These are phyloP conservation scores for Zymoseptoria crescenta DNA, from an alignment of 2,329 filamentous ascomycete species.

Conservation along the genomic window DNA sequence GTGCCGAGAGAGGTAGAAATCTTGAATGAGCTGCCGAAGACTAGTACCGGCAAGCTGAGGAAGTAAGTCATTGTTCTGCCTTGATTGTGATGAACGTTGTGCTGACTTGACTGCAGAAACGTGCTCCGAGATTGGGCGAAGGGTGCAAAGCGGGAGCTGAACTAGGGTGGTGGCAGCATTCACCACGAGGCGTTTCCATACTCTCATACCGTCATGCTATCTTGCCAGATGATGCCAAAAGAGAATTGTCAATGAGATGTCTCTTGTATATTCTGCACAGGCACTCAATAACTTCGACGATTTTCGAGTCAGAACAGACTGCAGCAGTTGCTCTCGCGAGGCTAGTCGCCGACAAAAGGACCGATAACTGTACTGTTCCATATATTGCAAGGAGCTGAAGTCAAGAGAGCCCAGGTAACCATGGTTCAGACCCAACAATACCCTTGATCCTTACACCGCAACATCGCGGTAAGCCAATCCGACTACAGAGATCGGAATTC, in stretches of 20 bases:
- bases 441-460: neutral
- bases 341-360: no score
- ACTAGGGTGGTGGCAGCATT: neutral
- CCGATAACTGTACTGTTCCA: no score
- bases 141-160: conserved; percentile 33
- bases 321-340: no score
- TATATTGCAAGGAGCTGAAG: no score
- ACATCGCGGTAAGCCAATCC: no score
- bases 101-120: conserved; percentile 41
- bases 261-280: neutral
- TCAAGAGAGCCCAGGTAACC: no score
- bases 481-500: no score
- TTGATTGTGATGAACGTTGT: neutral
- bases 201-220: no score
- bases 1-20: conserved; percentile 65
- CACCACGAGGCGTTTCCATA: no score
- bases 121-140: conserved; percentile 80
- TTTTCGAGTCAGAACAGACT: no score
- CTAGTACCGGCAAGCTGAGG: conserved; percentile 90
- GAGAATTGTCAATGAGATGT: neutral
- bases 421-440: neutral
- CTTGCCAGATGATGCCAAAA: neutral
- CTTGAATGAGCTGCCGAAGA: conserved; percentile 86
- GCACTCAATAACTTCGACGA: neutral
- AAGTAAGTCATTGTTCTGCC: conserved; percentile 46